Conservation (phyloP, 2,329 filamentous ascomycete genomes). For the Magnaporthiopsis rhizophila region DNA sequence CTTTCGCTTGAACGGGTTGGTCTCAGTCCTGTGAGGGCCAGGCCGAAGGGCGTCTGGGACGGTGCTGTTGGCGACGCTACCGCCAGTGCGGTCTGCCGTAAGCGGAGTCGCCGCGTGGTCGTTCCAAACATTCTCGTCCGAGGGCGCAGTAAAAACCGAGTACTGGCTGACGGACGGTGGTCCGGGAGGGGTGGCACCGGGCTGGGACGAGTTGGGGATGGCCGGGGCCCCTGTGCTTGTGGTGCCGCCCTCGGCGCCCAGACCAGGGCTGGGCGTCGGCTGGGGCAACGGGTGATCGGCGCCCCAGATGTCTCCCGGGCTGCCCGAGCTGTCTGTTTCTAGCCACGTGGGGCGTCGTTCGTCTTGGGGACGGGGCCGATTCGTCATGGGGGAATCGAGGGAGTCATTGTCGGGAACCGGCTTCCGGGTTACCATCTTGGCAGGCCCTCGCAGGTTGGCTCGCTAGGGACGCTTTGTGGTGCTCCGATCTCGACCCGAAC, state of each 20-base stretch:
- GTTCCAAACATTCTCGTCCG: constrained; percentile 24
- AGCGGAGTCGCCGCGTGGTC: constrained; percentile 12
- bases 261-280: neutral
- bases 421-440: neutral
- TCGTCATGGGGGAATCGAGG: neutral
- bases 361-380: neutral
- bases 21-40: constrained; percentile 26
- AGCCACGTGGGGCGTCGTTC: neutral
- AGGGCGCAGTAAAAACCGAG: neutral
- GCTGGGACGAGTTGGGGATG: constrained; percentile 22
- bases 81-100: neutral
- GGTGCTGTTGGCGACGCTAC: constrained; percentile 9
- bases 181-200: constrained; percentile 16
- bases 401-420: neutral
- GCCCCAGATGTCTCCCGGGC: neutral
- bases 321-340: neutral
- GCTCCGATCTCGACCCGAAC: neutral
- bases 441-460: neutral
- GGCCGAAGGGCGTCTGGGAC: constrained; percentile 26
- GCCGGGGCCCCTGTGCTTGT: constrained; percentile 5
- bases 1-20: constrained; percentile 49
- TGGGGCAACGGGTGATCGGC: neutral
- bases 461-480: neutral
- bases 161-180: neutral
- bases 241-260: no score